Evolutionary conservation across 768 basidiomycete genomes (phyloP).

Genomic region (Amanita polypyramis): DNA sequence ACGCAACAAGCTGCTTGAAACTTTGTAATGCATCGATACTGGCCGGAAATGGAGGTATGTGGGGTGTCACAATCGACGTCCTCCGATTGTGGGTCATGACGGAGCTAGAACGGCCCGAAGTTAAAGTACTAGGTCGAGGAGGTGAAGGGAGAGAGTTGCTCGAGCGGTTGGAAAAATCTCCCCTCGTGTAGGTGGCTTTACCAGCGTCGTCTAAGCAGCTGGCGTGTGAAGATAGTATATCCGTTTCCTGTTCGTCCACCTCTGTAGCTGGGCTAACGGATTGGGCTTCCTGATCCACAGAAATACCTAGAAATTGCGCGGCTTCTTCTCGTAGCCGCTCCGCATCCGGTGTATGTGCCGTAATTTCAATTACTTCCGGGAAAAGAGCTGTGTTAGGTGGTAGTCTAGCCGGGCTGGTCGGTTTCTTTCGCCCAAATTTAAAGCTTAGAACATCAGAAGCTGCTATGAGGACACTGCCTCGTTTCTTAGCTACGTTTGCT

Average conservation of each 20-base stretch:
- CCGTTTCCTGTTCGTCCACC: conserved; percentile 28
- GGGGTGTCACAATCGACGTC: conserved; percentile 19
- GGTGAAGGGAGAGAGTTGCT: conserved; percentile 25
- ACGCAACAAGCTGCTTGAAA: conserved; percentile 41
- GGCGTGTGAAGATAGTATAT: conserved; percentile 8
- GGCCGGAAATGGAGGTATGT: conserved; percentile 56
- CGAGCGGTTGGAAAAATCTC: conserved; percentile 13
- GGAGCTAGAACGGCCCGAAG: conserved; percentile 29
- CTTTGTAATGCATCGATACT: conserved; percentile 37
- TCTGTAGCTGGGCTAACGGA: conserved; percentile 24
- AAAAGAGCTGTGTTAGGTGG: conserved; percentile 34
- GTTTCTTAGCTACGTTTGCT: conserved; percentile 12
- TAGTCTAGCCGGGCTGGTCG: conserved; percentile 16
- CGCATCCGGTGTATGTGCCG: conserved; percentile 38
- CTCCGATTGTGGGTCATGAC: conserved; percentile 25
- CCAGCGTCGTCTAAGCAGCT: not conserved
- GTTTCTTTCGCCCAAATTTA: conserved; percentile 35
- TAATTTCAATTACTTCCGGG: conserved; percentile 69
- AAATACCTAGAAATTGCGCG: conserved; percentile 62
- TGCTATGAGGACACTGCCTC: conserved; percentile 38
- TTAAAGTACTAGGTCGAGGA: conserved; percentile 14
- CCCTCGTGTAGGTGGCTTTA: conserved; percentile 1
- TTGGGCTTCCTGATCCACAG: conserved; percentile 29
- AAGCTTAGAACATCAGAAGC: conserved; percentile 42
- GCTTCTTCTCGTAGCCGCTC: conserved; percentile 71